Evolutionary conservation across 2,329 filamentous ascomycete genomes (phyloP), one percentile per base, ranked within the genome.

Genomic region (Septoria petroselini): DNA sequence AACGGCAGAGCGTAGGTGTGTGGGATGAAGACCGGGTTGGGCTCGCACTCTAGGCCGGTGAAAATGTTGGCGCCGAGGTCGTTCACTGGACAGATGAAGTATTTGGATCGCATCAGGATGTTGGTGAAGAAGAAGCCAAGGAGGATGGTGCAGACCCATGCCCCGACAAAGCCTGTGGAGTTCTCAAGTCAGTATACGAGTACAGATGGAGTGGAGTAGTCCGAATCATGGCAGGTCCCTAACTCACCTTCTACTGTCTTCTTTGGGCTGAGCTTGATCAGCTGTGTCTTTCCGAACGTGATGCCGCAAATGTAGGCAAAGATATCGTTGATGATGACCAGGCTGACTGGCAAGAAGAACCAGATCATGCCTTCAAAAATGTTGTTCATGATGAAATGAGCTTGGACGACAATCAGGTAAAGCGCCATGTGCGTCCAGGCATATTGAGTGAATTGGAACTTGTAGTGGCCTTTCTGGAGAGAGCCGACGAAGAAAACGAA

Each of bases 331-430:
- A 88, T 96, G 68, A 98, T 95, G 69, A 98, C 93, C 62, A 98
- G 81, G 45, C 89, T 85, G 6, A 89, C 91, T 6, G 93, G 93
- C 37, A 98, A 74, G 79, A 97, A 96, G 78, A 98, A 97, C 93
- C 93, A 98, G 69, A 98, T 95, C 87, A 98, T 90, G 74, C 93
- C 93, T 74, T 98, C 93, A 63, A 98, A 94, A 59, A 98, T 86
- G 72, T 98, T 98, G 79, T 98, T 98, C 88, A 98, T 97, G 74
- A 97, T 89, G 70, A 98, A 98, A 70, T 98, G 93, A 11, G 93
- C 91, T 71, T 98, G 91, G 4, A 95, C 91, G 31, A 97, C 91
- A 64, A 98, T 96, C 64, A 98, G 78, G 76, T 95, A 97, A 15
- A 98, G 81, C 4, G 94, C 93, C 91, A 98, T 97, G 70, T 98